Evolutionary conservation across 352 stramenopile species (phyloP).

Genomic region (Pythium monospermum): DNA sequence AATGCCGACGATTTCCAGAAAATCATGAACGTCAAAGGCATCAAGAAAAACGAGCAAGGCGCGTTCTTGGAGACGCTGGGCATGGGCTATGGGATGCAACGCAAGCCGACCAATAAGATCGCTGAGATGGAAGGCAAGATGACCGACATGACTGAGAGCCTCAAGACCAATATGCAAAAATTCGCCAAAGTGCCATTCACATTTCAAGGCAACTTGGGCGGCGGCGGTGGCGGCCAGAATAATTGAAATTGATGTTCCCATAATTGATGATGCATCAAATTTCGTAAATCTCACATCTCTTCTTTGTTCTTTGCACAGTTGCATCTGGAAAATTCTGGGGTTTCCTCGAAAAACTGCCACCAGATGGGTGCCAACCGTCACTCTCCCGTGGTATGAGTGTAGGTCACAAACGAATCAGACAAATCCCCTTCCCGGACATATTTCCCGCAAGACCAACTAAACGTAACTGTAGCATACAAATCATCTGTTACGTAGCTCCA

Average conservation of each 20-base stretch:
- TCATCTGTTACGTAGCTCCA: too few relatives aligned
- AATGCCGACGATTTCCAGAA: conserved; percentile 91
- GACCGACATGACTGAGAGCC: conserved; percentile 83
- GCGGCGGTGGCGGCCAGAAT: too few relatives aligned
- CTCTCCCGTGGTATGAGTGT: not conserved
- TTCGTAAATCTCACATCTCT: not conserved
- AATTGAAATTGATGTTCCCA: not conserved
- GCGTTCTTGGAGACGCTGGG: conserved; percentile 58
- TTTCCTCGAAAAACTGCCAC: not conserved
- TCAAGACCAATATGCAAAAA: conserved; percentile 85
- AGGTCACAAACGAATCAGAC: not conserved
- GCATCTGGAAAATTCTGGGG: not conserved
- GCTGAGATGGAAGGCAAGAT: conserved; percentile 83
- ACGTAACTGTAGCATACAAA: too few relatives aligned
- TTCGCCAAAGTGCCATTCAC: conserved; percentile 72
- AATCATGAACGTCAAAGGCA: conserved; percentile 95
- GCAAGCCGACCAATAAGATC: conserved; percentile 59
- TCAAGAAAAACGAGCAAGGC: conserved; percentile 72
- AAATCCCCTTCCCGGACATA: too few relatives aligned
- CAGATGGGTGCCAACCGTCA: not conserved
- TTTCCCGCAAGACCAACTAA: too few relatives aligned
- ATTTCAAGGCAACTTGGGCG: conserved; percentile 12
- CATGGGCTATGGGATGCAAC: conserved; percentile 40
- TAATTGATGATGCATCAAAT: not conserved
- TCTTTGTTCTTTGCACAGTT: not conserved